A percentile compares a stretch with the other conserved stretches of the same genome.
Conservation (phyloP, 108 stramenopile species). For the Pseudonitzschia multiseries region DNA sequence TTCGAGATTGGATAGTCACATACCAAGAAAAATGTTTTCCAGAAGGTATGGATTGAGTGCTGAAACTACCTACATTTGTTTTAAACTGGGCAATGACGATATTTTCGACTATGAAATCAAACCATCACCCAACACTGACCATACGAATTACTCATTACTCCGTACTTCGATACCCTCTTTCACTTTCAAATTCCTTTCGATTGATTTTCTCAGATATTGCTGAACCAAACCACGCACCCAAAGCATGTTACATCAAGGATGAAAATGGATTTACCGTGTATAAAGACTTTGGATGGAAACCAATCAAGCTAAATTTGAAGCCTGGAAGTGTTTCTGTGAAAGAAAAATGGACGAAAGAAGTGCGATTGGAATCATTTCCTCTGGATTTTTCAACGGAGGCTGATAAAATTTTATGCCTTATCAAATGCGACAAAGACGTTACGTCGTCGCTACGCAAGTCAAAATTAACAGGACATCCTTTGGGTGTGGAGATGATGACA, state of each 20-base stretch:
- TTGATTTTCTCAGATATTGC: background rate
- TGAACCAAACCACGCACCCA: conserved; percentile 21
- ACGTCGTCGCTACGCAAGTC: conserved; percentile 24
- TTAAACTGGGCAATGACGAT: background rate
- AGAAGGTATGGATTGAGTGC: conserved; percentile 5
- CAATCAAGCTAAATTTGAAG: conserved; percentile 29
- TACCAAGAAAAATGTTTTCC: conserved; percentile 26
- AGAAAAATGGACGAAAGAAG: conserved; percentile 28
- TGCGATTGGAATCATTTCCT: conserved; percentile 22
- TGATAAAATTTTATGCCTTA: conserved; percentile 9
- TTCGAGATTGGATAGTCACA: conserved; percentile 24
- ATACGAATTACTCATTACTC: background rate
- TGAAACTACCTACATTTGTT: background rate
- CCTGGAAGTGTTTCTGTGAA: conserved; percentile 25
- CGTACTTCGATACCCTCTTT: no score
- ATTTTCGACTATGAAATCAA: background rate
- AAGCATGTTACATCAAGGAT: conserved; percentile 28
- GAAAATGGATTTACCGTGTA: conserved; percentile 20
- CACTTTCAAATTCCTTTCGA: background rate
- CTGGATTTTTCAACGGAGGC: conserved; percentile 26
- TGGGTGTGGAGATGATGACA: conserved; percentile 27
- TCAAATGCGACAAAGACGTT: conserved; percentile 26
- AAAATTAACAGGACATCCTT: conserved; percentile 24
- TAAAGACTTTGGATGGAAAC: conserved; percentile 36
- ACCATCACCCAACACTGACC: background rate